Conservation (phyloP, 768 basidiomycete genomes). For the Leucogyrophana mollusca region DNA sequence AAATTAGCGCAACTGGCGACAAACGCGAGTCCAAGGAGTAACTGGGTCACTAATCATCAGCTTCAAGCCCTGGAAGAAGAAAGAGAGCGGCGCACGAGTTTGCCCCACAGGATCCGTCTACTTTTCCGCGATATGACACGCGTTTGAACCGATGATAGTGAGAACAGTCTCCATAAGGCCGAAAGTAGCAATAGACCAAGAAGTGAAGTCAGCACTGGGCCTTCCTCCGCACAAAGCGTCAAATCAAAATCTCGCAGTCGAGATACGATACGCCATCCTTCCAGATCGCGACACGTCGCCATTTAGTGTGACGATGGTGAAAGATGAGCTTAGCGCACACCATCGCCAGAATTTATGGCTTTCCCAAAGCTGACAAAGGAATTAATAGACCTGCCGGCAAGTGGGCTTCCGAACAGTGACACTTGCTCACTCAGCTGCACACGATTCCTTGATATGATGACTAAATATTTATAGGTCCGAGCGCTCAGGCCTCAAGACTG, state of each 20-base stretch:
- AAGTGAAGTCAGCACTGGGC: conserved; percentile 54
- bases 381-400: no score
- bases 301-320: conserved; percentile 19
- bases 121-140: conserved; percentile 46
- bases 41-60: conserved; percentile 32
- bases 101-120: conserved; percentile 49
- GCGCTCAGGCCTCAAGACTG: no score
- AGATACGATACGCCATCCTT: conserved; percentile 70
- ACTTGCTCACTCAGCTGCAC: no score
- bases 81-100: conserved; percentile 54
- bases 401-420: no score
- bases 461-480: no score
- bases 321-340: not conserved
- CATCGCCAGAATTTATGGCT: not conserved
- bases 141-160: conserved; percentile 22
- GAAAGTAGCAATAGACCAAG: conserved; percentile 46
- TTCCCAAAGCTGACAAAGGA: no score
- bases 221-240: conserved; percentile 82
- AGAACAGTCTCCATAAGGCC: conserved; percentile 37
- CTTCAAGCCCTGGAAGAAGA: not conserved
- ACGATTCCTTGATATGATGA: no score
- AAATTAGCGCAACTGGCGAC: conserved; percentile 45
- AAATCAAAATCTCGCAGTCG: conserved; percentile 64
- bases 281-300: conserved; percentile 49
- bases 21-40: conserved; percentile 46